Evolutionary conservation across 345 rosid genomes (phyloP).

Genomic region (Populus alba): DNA sequence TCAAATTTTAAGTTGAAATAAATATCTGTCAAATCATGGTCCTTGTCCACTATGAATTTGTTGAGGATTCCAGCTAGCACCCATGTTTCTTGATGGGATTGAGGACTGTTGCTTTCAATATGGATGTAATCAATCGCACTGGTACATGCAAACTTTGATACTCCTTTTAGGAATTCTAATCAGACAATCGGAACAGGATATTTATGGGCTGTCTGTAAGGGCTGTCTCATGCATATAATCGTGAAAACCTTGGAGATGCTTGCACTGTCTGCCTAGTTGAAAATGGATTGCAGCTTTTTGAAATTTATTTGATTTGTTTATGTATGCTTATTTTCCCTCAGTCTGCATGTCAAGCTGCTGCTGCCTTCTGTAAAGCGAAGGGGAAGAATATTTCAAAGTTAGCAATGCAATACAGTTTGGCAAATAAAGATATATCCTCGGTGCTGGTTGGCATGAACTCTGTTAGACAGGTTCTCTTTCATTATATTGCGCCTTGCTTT

Average conservation of each 20-base stretch:
- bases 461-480: slow-evolving; percentile 53
- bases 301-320: neutral
- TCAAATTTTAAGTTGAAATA: neutral
- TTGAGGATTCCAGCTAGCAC: neutral
- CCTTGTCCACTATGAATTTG: neutral
- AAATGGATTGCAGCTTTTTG: neutral
- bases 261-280: neutral
- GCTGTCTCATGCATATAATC: neutral
- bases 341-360: slow-evolving; percentile 80
- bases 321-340: slow-evolving; percentile 19
- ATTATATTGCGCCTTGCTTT: neutral
- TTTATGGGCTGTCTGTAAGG: too few species aligned
- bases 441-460: slow-evolving; percentile 92
- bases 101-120: neutral
- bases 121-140: neutral
- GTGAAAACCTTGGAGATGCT: neutral
- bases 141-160: neutral
- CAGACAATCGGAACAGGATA: neutral
- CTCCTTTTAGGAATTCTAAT: neutral
- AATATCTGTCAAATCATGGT: neutral
- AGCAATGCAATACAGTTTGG: slow-evolving; percentile 80
- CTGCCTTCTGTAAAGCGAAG: slow-evolving; percentile 59
- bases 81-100: neutral
- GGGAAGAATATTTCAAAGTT: slow-evolving; percentile 79
- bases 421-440: slow-evolving; percentile 65